Conservation (phyloP, 495 filamentous ascomycete species). For the Recurvomyces mirabilis region DNA sequence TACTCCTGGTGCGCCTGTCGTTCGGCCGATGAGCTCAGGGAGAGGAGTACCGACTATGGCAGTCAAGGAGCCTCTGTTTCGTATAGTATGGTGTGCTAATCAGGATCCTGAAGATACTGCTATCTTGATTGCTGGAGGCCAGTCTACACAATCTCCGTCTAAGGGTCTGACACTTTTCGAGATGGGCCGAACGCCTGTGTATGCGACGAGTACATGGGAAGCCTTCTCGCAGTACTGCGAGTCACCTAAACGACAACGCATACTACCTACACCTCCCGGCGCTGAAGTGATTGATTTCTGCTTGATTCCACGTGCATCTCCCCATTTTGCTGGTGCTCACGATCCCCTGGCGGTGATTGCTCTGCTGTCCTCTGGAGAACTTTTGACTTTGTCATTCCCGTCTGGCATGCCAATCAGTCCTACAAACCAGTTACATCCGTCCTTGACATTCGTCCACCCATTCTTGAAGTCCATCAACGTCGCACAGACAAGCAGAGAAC, state of each 20-base stretch:
- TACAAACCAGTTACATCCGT: conserved; percentile 80
- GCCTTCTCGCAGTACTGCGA: conserved; percentile 65
- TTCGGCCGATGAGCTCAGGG: conserved; percentile 27
- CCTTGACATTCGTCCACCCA: conserved; percentile 73
- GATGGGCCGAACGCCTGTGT: conserved; percentile 76
- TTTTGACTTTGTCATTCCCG: conserved; percentile 81
- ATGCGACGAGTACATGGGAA: conserved; percentile 83
- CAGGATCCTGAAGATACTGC: conserved; percentile 86
- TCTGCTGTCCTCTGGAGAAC: conserved; percentile 72
- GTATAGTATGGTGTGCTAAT: conserved; percentile 83
- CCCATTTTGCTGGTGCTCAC: conserved; percentile 75
- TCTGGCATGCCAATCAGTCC: conserved; percentile 81
- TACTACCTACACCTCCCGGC: conserved; percentile 70
- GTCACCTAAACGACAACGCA: conserved; percentile 51
- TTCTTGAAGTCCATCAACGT: conserved; percentile 62
- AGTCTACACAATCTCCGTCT: conserved; percentile 45
- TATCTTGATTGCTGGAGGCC: conserved; percentile 74
- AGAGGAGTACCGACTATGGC: conserved; percentile 39
- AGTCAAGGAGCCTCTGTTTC: conserved; percentile 58
- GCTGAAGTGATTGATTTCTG: conserved; percentile 71
- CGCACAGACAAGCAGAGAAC: conserved; percentile 56
- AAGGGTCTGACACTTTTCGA: conserved; percentile 82
- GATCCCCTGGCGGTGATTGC: conserved; percentile 79
- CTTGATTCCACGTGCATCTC: conserved; percentile 65
- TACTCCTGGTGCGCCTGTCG: conserved; percentile 40